Evolutionary conservation across 345 rosid genomes (phyloP).

Genomic region (Durio zibethinus): DNA sequence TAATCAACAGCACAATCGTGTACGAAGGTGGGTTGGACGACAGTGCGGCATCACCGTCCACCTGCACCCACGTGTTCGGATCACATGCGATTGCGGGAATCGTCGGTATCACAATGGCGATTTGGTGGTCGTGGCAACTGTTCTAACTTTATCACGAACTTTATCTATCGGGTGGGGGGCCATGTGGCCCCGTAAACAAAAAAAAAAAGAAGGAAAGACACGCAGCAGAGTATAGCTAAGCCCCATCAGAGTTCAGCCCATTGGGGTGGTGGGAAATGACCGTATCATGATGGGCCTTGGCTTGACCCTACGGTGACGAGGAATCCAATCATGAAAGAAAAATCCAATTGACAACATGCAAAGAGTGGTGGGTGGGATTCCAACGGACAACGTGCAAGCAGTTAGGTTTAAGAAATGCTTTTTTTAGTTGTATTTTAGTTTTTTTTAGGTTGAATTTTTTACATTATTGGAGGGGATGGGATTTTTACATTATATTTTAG

Average conservation of each 20-base stretch:
- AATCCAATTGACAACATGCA: not conserved
- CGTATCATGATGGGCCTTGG: not conserved
- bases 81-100: no score
- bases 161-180: not conserved
- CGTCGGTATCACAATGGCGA: conserved; percentile 31
- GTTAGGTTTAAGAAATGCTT: not conserved
- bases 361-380: not conserved
- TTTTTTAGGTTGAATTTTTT: not conserved
- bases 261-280: not conserved
- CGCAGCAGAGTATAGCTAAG: not conserved
- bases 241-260: not conserved
- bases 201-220: no score
- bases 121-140: conserved; percentile 41
- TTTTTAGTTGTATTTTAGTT: not conserved
- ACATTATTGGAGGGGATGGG: conserved; percentile 14
- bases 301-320: conserved; percentile 26
- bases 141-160: conserved; percentile 25
- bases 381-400: no score
- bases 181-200: no score
- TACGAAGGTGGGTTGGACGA: conserved; percentile 60
- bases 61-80: conserved; percentile 18
- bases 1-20: conserved; percentile 47
- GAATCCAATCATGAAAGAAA: conserved; percentile 29
- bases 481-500: conserved; percentile 10
- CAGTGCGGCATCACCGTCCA: conserved; percentile 43